These are phyloP conservation scores for Barnettozyma californica DNA, from an alignment of 805 yeast genomes.

Conservation along the genomic window DNA sequence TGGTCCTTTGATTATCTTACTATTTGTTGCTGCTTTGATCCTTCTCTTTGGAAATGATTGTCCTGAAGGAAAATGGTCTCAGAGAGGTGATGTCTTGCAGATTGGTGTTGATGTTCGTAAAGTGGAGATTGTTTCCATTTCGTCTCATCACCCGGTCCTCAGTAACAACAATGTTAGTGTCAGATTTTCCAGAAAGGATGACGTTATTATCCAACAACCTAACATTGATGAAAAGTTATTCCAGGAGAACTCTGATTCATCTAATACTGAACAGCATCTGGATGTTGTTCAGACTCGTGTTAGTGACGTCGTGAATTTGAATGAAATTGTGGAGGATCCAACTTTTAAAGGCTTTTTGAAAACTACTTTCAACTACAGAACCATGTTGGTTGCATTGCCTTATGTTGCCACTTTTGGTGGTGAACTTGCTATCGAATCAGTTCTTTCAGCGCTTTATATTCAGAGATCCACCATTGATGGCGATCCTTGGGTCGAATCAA, in stretches of 20 bases:
- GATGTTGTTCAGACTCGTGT: constrained; percentile 16
- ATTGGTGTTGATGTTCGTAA: constrained; percentile 24
- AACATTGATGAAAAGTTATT: constrained; percentile 7
- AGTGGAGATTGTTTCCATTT: constrained; percentile 21
- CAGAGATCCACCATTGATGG: constrained; percentile 12
- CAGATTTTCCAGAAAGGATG: constrained; percentile 2
- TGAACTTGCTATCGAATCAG: constrained; percentile 27
- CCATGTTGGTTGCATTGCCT: constrained; percentile 26
- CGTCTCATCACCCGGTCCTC: constrained; percentile 12
- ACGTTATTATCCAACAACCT: constrained; percentile 1
- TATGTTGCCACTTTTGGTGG: constrained; percentile 28
- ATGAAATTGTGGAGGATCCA: constrained; percentile 27
- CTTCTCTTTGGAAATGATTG: constrained; percentile 29
- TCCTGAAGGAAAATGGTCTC: constrained; percentile 32
- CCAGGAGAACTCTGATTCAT: constrained; percentile 1
- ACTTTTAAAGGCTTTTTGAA: constrained; percentile 13
- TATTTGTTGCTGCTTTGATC: constrained; percentile 23
- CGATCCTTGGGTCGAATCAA: constrained; percentile 17
- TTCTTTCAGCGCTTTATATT: constrained; percentile 22
- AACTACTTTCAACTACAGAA: constrained; percentile 23
- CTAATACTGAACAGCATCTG: background rate
- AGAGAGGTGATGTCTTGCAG: constrained; percentile 25
- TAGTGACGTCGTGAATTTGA: constrained; percentile 17
- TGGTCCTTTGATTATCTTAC: constrained; percentile 29
- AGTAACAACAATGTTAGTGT: background rate